A percentile compares a stretch with the other conserved stretches of the same genome.
Conservation (phyloP, 345 rosid species). For the Moricandia arvensis region DNA sequence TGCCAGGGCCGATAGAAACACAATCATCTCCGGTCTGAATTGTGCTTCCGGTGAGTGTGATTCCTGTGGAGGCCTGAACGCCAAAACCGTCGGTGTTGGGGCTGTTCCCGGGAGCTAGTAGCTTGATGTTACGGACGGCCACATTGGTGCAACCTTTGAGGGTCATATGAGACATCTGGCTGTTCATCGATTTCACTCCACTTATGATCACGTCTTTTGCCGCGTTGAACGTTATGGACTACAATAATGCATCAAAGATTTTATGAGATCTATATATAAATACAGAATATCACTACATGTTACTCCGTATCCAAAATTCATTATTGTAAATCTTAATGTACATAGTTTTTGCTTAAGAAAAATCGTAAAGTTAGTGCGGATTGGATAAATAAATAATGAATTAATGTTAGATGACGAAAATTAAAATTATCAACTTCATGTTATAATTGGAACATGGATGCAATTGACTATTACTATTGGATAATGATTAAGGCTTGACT, state of each 20-base stretch:
- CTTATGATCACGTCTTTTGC: slow-evolving; percentile 42
- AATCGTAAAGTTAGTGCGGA: not conserved
- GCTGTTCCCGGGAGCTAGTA: slow-evolving; percentile 44
- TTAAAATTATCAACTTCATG: not conserved
- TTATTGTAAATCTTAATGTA: not conserved
- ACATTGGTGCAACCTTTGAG: slow-evolving; percentile 44
- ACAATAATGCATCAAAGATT: slow-evolving; percentile 25
- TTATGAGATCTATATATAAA: not conserved
- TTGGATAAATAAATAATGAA: not conserved
- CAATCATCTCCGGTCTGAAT: slow-evolving; percentile 62
- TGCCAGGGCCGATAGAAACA: slow-evolving; percentile 55
- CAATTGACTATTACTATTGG: not conserved
- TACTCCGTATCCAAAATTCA: not conserved
- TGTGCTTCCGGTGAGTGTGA: slow-evolving; percentile 39
- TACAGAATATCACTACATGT: not conserved
- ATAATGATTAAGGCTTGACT: not conserved
- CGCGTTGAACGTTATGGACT: slow-evolving; percentile 41
- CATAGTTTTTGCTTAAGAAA: not conserved
- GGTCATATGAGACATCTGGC: slow-evolving; percentile 47
- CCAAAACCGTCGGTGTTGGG: slow-evolving; percentile 62
- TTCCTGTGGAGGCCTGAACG: slow-evolving; percentile 41
- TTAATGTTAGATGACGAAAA: not conserved
- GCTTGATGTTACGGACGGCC: slow-evolving; percentile 34
- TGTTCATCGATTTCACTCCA: slow-evolving; percentile 52
- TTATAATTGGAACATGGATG: not conserved